These are phyloP conservation scores for Cenchrus purpureus DNA, from an alignment of 176 grass and related monocot genomes.

Conservation along the genomic window DNA sequence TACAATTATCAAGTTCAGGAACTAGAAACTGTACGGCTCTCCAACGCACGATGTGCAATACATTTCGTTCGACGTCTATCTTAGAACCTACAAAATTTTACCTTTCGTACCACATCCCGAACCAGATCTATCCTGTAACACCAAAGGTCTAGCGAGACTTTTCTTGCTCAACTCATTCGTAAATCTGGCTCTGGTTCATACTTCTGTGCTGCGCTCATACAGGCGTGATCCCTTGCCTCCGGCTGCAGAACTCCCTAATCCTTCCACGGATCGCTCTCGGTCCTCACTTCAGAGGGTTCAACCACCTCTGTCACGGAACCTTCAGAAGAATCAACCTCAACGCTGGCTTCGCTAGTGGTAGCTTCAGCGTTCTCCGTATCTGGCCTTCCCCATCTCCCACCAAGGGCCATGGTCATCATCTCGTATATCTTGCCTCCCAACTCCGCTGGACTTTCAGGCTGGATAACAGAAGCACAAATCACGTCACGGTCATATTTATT, in stretches of 20 bases:
- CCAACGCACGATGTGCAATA: background rate
- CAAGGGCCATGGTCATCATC: constrained; percentile 93
- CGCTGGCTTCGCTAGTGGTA: background rate
- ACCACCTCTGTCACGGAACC: constrained; percentile 50
- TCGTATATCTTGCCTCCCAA: constrained; percentile 95
- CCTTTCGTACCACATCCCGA: background rate
- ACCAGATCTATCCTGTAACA: background rate
- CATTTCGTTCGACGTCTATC: background rate
- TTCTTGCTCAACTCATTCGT: background rate
- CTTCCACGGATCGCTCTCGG: constrained; percentile 89
- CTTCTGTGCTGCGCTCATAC: constrained; percentile 14
- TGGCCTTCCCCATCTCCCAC: constrained; percentile 87
- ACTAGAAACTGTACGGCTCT: too few relatives aligned
- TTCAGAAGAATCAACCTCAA: constrained; percentile 14
- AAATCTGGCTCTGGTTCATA: constrained; percentile 10
- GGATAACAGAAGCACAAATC: constrained; percentile 10
- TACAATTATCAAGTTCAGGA: too few relatives aligned
- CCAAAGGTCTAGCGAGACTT: background rate
- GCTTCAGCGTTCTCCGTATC: constrained; percentile 43
- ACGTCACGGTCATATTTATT: background rate
- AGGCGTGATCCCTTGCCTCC: background rate
- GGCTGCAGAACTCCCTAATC: constrained; percentile 41
- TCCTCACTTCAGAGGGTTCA: constrained; percentile 79
- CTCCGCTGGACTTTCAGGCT: constrained; percentile 87
- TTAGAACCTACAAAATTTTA: constrained; percentile 44